Percentiles rank a stretch among this genome's conserved stretches.
Conservation (phyloP, 2,329 filamentous ascomycete species). For the Beauveria asiatica region DNA sequence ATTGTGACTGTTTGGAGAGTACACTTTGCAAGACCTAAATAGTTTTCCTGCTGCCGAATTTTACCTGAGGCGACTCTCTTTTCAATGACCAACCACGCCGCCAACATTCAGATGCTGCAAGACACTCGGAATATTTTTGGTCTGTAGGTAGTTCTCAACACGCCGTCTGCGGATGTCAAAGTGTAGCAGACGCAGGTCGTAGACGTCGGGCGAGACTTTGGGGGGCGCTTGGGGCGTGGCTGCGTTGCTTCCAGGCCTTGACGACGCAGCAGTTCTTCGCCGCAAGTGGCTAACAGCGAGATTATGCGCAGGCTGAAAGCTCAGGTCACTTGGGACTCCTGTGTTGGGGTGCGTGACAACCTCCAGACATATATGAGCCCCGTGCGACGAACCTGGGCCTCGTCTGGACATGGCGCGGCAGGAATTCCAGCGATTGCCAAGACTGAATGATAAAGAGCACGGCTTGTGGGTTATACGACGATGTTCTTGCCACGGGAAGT, state of each 20-base stretch:
- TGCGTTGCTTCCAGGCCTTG: not conserved
- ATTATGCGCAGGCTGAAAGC: not conserved
- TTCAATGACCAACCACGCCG: not conserved
- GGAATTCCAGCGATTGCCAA: not conserved
- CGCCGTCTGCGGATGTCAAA: not conserved
- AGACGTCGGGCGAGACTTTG: not conserved
- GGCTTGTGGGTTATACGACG: not conserved
- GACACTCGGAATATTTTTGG: not conserved
- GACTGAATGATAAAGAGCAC: not conserved
- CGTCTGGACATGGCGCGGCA: not conserved
- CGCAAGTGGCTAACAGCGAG: not conserved
- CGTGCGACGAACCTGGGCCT: not conserved
- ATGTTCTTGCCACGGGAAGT: conserved; percentile 6
- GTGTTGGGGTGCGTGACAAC: not conserved
- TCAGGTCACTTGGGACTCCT: not conserved
- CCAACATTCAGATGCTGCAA: not conserved
- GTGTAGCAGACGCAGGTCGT: not conserved
- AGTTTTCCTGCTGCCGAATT: not conserved
- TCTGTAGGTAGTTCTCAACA: not conserved
- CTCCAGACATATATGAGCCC: not conserved
- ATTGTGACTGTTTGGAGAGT: not conserved
- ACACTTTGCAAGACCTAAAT: not conserved
- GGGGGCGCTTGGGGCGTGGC: not conserved
- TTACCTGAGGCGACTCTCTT: not conserved
- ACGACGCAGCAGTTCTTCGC: not conserved